Evolutionary conservation across 306 rosid species (phyloP), one percentile per base, ranked within the genome.

Genomic region (Acacia confusa): DNA sequence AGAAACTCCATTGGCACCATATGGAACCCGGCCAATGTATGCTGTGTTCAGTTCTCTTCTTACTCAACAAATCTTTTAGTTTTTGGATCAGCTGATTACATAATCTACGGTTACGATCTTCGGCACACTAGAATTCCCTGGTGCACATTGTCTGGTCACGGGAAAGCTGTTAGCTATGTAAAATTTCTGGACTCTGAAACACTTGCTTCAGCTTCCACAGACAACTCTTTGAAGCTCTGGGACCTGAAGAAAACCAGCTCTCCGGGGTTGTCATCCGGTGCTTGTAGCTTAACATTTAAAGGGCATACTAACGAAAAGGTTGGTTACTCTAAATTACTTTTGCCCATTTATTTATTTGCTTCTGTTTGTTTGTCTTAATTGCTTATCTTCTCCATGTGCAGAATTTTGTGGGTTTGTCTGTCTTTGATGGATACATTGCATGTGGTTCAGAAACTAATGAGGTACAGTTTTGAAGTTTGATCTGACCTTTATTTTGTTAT

Each of bases 11-110:
- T 91, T 38, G 87, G 92, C 78, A 93, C 99, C 64, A 88, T 95
- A 64, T 76, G 83, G 91, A 92, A 63, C 80, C 81, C 78, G 60
- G 97, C 97, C 47, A 92, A 92, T 82, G 95, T 95, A 67, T 93
- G 99, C 84, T 93, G 98, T 82, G 97, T 95, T 82, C 98, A 95
- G 86, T 95, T 95, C 89, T 93, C 97, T 41, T 17, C 89, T 65
- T 89, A 83, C 87, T 93, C 98, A 32, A 76, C 90, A 63, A 80
- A 95, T 83, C 86, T 89, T 69, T 85, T 95, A 79, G 88, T 91
- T 69, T 88, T 95, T n/a, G 99, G 99, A 50, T 89, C 92, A 55
- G 91, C 97, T 6, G 98, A 95, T 86, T 92, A 89, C 84, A 86
- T 81, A 78, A 91, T 89, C 32, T 93, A 93, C 84, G 96, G 99